Evolutionary conservation across 371 early-diverging fungal species (phyloP).

Genomic region (Apophysomyces sp.): DNA sequence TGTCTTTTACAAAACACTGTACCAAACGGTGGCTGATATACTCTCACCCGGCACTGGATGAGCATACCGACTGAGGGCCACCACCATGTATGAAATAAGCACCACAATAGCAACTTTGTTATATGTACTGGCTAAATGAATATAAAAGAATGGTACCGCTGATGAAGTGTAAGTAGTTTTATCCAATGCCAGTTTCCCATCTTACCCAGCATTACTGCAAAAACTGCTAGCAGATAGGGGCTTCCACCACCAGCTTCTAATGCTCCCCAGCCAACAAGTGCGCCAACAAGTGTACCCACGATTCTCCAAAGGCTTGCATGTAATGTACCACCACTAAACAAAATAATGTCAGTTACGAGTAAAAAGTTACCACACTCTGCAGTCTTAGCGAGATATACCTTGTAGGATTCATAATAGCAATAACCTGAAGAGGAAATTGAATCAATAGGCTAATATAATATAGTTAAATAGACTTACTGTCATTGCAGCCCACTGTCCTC

Average conservation of each 20-base stretch:
- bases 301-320: constrained; percentile 56
- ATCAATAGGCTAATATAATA: background rate
- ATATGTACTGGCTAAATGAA: constrained; percentile 44
- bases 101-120: constrained; percentile 48
- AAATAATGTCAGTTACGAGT: background rate
- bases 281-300: constrained; percentile 55
- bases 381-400: constrained; percentile 19
- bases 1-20: constrained; percentile 1
- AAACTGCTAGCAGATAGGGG: constrained; percentile 52
- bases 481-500: constrained; percentile 63
- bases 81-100: constrained; percentile 41
- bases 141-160: constrained; percentile 48
- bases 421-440: constrained; percentile 18
- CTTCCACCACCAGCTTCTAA: constrained; percentile 43
- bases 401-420: constrained; percentile 63
- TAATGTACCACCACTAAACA: constrained; percentile 51
- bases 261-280: constrained; percentile 51
- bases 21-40: constrained; percentile 43
- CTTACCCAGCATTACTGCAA: constrained; percentile 57
- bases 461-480: constrained; percentile 11
- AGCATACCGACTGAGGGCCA: constrained; percentile 38
- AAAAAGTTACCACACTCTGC: background rate
- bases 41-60: constrained; percentile 30
- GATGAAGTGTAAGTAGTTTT: background rate
- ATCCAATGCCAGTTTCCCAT: background rate